These are phyloP conservation scores for Heterobasidion irregulare DNA, from an alignment of 1,284 basidiomycete species.

Conservation along the genomic window DNA sequence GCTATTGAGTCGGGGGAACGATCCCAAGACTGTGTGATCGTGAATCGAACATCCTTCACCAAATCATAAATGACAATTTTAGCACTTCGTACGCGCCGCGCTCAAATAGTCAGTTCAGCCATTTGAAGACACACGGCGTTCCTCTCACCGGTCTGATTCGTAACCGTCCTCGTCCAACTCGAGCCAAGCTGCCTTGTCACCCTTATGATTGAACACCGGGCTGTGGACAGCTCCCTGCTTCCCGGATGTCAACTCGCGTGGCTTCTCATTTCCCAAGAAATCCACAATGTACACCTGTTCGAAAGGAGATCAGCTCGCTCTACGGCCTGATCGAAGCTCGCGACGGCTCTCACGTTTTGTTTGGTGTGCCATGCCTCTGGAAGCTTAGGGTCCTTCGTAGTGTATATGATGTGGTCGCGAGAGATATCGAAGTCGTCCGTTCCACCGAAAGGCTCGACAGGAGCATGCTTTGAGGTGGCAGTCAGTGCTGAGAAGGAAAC, in stretches of 20 bases:
- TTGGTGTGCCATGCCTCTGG: constrained; percentile 73
- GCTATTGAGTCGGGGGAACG: constrained; percentile 57
- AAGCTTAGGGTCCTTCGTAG: constrained; percentile 73
- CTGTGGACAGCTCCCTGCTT: constrained; percentile 74
- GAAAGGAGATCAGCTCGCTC: neutral
- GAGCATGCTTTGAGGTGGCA: constrained; percentile 40
- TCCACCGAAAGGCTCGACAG: constrained; percentile 79
- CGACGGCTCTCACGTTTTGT: constrained; percentile 46
- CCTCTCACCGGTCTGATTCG: constrained; percentile 63
- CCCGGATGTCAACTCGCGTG: constrained; percentile 69
- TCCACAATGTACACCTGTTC: constrained; percentile 57
- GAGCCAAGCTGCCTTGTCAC: constrained; percentile 76
- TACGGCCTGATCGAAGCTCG: neutral
- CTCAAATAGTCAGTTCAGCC: neutral
- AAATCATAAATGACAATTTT: constrained; percentile 78
- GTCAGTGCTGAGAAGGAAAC: neutral
- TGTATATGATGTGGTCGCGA: constrained; percentile 64
- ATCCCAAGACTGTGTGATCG: constrained; percentile 77
- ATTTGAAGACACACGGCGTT: constrained; percentile 4
- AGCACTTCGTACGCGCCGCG: constrained; percentile 30
- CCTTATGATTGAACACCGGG: constrained; percentile 60
- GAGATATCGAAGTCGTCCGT: constrained; percentile 75
- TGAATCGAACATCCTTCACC: constrained; percentile 53
- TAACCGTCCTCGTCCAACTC: constrained; percentile 84
- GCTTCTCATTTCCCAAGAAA: constrained; percentile 37